Evolutionary conservation across 2,329 filamentous ascomycete species (phyloP), one percentile per base, ranked within the genome.

Genomic region (Colletotrichum filicis): DNA sequence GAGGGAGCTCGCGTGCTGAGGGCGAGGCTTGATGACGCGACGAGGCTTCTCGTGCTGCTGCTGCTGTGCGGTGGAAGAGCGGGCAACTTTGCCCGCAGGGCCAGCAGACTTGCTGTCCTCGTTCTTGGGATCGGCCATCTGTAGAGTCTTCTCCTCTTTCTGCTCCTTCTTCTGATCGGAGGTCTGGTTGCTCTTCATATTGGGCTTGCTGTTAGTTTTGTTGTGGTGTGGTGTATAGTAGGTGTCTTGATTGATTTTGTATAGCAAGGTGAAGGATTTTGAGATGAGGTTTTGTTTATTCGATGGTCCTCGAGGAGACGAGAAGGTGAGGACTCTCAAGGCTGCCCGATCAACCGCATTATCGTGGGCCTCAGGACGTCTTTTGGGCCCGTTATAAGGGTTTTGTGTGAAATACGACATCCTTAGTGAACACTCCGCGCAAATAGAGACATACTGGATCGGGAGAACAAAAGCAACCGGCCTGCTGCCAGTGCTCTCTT

Each of bases 1-100:
- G 19, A 73, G 66, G 5, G 22, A 24, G 11, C 60, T 60, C 7
- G 61, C 66, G 24, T 60, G 55, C 49, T 62, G 28, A 37, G 53
- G 46, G 32, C 56, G 46, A 42, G 59, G 42, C 5, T 42, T 49
- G 52, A 46, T n/a, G 19, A 30, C 32, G 24, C 59, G 70, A 9
- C 66, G 59, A 30, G 53, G 22, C 62, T 56, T 53, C 60, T 63
- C 55, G 16, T 46, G 30, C 37, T 7, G 37, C 37, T 19, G 35
- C 11, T 46, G 42, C 28, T 63, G 42, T 26, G 26, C 19, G n/a
- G 3, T 14, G n/a, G 46, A 11, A 22, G 28, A 2, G 7, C 1
- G 9, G 9, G 61, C 46, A 58, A 30, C 26, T n/a, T 5, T 53
- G 28, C 11, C 35, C 19, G n/a, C 46, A 26, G 42, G 3, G 42